Evolutionary conservation across 2,329 filamentous ascomycete species (phyloP).

Genomic region (Corniculantispora saksenae): DNA sequence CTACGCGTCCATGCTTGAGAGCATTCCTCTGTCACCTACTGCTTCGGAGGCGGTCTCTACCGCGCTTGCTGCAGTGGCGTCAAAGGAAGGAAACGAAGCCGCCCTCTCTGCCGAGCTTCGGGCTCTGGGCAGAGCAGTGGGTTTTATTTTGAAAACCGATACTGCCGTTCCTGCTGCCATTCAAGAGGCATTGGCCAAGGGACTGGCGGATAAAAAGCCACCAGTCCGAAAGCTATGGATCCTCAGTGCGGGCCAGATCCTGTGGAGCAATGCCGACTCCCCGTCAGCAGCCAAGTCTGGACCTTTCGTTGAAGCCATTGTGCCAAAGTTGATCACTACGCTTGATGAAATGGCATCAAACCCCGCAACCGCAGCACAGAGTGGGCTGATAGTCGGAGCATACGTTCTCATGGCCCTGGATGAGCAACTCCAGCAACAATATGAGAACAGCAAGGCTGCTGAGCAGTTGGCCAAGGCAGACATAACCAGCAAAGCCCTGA

Average conservation of each 20-base stretch:
- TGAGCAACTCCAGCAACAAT: conserved; percentile 53
- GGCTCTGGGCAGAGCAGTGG: conserved; percentile 66
- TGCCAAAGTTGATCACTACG: conserved; percentile 62
- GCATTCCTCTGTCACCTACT: conserved; percentile 59
- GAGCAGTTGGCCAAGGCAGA: conserved; percentile 57
- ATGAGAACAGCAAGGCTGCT: conserved; percentile 52
- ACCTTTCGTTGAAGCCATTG: conserved; percentile 54
- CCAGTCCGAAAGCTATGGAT: conserved; percentile 79
- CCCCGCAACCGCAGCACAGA: conserved; percentile 76
- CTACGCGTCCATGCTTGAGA: conserved; percentile 77
- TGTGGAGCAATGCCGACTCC: conserved; percentile 56
- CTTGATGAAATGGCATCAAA: conserved; percentile 81
- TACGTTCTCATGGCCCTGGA: conserved; percentile 71
- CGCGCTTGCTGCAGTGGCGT: conserved; percentile 66
- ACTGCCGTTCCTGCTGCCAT: conserved; percentile 65
- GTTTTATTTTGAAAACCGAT: conserved; percentile 61
- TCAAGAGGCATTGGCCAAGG: conserved; percentile 74
- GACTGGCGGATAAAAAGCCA: conserved; percentile 80
- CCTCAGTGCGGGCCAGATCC: conserved; percentile 68
- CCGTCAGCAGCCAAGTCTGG: conserved; percentile 48
- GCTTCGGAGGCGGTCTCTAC: conserved; percentile 67
- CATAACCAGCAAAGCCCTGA: conserved; percentile 65
- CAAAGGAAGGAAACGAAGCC: conserved; percentile 86
- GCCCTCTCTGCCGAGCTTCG: conserved; percentile 76
- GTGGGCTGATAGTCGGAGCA: conserved; percentile 75